Evolutionary conservation across 352 stramenopile genomes (phyloP).

Genomic region (Phytophthora macrochlamydospora): DNA sequence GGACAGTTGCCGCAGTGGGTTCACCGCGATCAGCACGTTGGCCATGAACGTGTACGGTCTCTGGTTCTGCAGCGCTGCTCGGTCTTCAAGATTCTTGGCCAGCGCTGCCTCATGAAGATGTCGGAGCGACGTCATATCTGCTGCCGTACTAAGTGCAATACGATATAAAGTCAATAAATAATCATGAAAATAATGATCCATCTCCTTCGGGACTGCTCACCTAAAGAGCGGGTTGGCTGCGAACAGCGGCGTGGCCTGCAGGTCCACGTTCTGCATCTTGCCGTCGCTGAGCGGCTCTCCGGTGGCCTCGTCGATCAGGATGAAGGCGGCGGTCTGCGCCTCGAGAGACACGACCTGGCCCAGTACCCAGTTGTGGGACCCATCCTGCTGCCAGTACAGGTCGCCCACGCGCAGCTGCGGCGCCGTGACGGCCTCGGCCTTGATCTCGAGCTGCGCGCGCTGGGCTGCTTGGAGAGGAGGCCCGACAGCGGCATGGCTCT

Average conservation of each 20-base stretch:
- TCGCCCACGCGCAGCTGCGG: slow-evolving; percentile 65
- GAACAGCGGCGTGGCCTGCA: slow-evolving; percentile 57
- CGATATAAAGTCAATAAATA: neutral
- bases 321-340: slow-evolving; percentile 50
- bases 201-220: slow-evolving; percentile 18
- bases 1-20: slow-evolving; percentile 76
- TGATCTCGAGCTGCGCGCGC: slow-evolving; percentile 10
- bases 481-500: slow-evolving; percentile 19
- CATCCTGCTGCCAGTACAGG: slow-evolving; percentile 84
- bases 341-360: slow-evolving; percentile 71
- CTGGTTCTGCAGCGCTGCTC: slow-evolving; percentile 71
- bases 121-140: slow-evolving; percentile 86
- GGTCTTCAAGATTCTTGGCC: slow-evolving; percentile 90
- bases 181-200: slow-evolving; percentile 5
- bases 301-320: slow-evolving; percentile 64
- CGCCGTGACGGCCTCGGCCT: slow-evolving; percentile 19
- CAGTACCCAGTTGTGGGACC: slow-evolving; percentile 62
- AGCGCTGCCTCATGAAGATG: slow-evolving; percentile 86
- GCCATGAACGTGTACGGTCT: slow-evolving; percentile 89
- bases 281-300: slow-evolving; percentile 43
- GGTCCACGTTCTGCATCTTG: slow-evolving; percentile 43
- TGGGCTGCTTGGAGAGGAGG: neutral
- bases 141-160: slow-evolving; percentile 43
- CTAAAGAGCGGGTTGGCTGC: slow-evolving; percentile 76
- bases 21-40: slow-evolving; percentile 87